These are phyloP conservation scores for Camillea tinctor DNA, from an alignment of 2,329 filamentous ascomycete species.

Conservation along the genomic window DNA sequence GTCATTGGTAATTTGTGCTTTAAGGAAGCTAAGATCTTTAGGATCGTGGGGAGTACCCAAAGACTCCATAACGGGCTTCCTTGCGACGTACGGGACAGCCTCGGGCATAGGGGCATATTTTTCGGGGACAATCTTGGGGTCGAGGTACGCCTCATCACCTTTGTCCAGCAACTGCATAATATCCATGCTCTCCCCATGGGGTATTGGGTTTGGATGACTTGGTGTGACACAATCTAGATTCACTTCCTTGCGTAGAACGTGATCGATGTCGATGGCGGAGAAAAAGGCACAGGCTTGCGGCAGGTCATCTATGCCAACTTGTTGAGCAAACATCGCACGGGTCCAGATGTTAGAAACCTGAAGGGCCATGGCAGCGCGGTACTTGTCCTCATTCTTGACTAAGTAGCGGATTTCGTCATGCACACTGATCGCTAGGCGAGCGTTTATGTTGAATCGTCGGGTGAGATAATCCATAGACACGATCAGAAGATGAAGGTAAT, in stretches of 20 bases:
- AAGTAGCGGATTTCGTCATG: slow-evolving; percentile 98
- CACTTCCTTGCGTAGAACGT: slow-evolving; percentile 95
- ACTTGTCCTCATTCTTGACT: slow-evolving; percentile 80
- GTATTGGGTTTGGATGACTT: slow-evolving; percentile 74
- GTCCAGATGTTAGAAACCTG: slow-evolving; percentile 97
- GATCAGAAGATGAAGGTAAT: slow-evolving; percentile 93
- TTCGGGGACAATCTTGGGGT: slow-evolving; percentile 60
- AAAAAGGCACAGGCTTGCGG: slow-evolving; percentile 96
- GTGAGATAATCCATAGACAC: slow-evolving; percentile 92
- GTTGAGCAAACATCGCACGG: slow-evolving; percentile 93
- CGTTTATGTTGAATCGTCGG: slow-evolving; percentile 78
- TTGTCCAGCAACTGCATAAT: slow-evolving; percentile 76
- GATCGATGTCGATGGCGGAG: slow-evolving; percentile 91
- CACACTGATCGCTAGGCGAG: slow-evolving; percentile 87
- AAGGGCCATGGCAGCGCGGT: slow-evolving; percentile 85
- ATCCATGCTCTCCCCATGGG: slow-evolving; percentile 83
- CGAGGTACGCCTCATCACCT: slow-evolving; percentile 65
- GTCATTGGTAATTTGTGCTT: slow-evolving; percentile 76
- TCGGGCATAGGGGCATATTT: slow-evolving; percentile 56
- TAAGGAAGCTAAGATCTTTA: slow-evolving; percentile 64
- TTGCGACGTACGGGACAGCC: slow-evolving; percentile 64
- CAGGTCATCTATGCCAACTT: slow-evolving; percentile 92
- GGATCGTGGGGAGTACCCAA: slow-evolving; percentile 51
- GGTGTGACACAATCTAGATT: slow-evolving; percentile 97
- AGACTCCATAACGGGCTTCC: slow-evolving; percentile 76